phyloP scores from a whole-genome alignment of 106 monocot species.

The Phalaenopsis aphrodite region DNA sequence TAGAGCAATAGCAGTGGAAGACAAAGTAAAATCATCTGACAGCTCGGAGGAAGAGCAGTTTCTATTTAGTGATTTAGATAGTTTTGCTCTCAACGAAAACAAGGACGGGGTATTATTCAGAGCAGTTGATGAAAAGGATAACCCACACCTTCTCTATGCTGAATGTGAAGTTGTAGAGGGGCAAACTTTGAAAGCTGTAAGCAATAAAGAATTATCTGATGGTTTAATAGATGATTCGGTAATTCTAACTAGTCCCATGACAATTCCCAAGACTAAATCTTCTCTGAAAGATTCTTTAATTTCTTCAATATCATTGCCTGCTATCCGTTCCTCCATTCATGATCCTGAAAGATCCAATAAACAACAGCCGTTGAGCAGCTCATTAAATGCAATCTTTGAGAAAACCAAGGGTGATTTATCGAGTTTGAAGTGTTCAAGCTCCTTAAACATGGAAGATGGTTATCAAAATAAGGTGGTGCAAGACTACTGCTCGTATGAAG shows the following conservation, averaged over 20 bases:
- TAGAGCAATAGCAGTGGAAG: conserved; percentile 1
- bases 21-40: conserved; percentile 7
- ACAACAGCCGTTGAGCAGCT: conserved; percentile 32
- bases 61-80: conserved; percentile 23
- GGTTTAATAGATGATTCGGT: conserved; percentile 4
- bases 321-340: conserved; percentile 37
- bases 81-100: conserved; percentile 14
- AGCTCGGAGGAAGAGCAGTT: conserved; percentile 39
- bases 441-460: conserved; percentile 14
- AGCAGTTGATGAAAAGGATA: conserved; percentile 13
- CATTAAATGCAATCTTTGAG: conserved; percentile 21
- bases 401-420: conserved; percentile 9
- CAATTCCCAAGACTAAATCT: conserved; percentile 28
- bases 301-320: conserved; percentile 47
- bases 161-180: conserved; percentile 17
- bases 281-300: conserved; percentile 10
- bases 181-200: conserved; percentile 5
- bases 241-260: conserved; percentile 27
- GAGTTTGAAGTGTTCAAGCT: conserved; percentile 14
- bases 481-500: conserved; percentile 1
- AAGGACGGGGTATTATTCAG: not conserved
- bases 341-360: conserved; percentile 40
- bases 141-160: not conserved
- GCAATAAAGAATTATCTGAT: conserved; percentile 11
- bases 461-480: conserved; percentile 4